A percentile compares a stretch with the other conserved stretches of the same genome.
phyloP scores from a whole-genome alignment of 441 rosid species.

The Bocquillonia castaneifolia region DNA sequence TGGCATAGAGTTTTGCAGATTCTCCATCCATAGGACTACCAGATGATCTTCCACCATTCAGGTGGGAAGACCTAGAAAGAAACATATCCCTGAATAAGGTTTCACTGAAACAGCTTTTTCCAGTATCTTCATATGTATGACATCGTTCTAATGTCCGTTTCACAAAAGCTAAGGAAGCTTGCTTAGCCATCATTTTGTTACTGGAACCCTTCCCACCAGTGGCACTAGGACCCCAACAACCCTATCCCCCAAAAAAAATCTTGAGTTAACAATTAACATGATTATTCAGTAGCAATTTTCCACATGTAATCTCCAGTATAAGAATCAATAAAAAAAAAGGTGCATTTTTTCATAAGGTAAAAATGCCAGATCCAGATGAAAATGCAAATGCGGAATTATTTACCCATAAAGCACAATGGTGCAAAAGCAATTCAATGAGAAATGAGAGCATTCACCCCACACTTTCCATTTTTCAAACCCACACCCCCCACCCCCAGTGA shows the following conservation, averaged over 20 bases:
- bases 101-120: slow-evolving; percentile 82
- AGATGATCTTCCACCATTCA: slow-evolving; percentile 31
- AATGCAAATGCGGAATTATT: background rate
- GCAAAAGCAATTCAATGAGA: background rate
- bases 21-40: slow-evolving; percentile 48
- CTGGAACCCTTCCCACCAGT: slow-evolving; percentile 69
- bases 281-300: background rate
- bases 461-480: no score
- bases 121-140: slow-evolving; percentile 72
- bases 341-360: background rate
- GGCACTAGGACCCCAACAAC: slow-evolving; percentile 56
- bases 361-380: background rate
- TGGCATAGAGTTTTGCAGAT: slow-evolving; percentile 35
- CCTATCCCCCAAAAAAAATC: slow-evolving; percentile 40
- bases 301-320: slow-evolving; percentile 1
- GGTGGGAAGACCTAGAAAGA: slow-evolving; percentile 39
- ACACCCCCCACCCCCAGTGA: background rate
- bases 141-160: slow-evolving; percentile 66
- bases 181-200: slow-evolving; percentile 80
- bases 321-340: slow-evolving; percentile 17
- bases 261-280: slow-evolving; percentile 12
- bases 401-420: background rate
- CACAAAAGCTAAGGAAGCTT: slow-evolving; percentile 74
- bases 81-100: slow-evolving; percentile 63
- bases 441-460: background rate